phyloP scores from a whole-genome alignment of 345 rosid genomes.

The Acer saccharum region DNA sequence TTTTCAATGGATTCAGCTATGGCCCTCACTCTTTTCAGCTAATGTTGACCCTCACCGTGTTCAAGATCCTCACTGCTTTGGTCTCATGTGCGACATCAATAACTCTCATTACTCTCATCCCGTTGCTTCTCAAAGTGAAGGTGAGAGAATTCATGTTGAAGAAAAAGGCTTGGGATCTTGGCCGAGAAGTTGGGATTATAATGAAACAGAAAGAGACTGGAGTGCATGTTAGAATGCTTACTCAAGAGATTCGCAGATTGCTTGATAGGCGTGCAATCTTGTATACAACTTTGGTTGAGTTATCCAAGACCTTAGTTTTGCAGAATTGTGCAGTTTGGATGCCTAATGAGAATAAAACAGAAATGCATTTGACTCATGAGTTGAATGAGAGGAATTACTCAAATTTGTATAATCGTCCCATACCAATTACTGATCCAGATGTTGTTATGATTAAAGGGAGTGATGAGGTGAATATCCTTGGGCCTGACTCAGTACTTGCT shows the following conservation, averaged over 20 bases:
- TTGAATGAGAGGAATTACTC: constrained; percentile 51
- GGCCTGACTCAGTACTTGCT: constrained; percentile 62
- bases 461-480: constrained; percentile 60
- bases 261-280: constrained; percentile 85
- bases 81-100: constrained; percentile 97
- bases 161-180: constrained; percentile 90
- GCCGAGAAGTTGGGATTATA: constrained; percentile 88
- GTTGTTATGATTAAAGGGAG: constrained; percentile 60
- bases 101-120: constrained; percentile 84
- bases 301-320: constrained; percentile 80
- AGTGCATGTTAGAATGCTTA: constrained; percentile 89
- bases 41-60: constrained; percentile 86
- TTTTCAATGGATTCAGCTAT: constrained; percentile 93
- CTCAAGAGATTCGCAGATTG: constrained; percentile 90
- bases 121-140: constrained; percentile 90
- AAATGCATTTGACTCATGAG: constrained; percentile 79
- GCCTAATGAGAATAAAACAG: constrained; percentile 61
- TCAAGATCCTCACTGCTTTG: constrained; percentile 89
- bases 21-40: constrained; percentile 80
- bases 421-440: constrained; percentile 70
- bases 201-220: constrained; percentile 88
- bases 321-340: constrained; percentile 98
- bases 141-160: constrained; percentile 90
- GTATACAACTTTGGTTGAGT: constrained; percentile 86
- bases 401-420: constrained; percentile 31